Base-by-base conservation (phyloP, 352 stramenopile species). In the Phytophthora crassamura region DNA sequence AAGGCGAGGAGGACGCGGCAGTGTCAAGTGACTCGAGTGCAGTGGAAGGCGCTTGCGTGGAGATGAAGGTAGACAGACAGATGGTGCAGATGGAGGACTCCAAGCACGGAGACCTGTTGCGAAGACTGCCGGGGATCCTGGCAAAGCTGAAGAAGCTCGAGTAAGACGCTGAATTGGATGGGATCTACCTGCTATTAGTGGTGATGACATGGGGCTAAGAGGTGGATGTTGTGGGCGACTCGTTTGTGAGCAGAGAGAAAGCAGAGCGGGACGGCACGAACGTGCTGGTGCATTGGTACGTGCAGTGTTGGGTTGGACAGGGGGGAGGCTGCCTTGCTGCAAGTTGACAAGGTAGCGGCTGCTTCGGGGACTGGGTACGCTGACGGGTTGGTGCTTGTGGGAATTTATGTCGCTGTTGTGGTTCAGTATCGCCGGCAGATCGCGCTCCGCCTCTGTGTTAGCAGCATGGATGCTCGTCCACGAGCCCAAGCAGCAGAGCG, bases 241-340 rank as follows among this genome's bases (percentile, higher is more conserved):
- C 28, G 1, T 10, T 51, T 39, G 41, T 6, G 30, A 32, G 6
- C 36, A 90, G 81, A 15, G 22, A 69, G 11, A 58, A 74, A n/a
- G 78, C 75, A 1, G 50, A 78, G 11, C 30, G 28, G 3, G 38
- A 55, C 1, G 72, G 75, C 41, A 75, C 65, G 72, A 91, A 82
- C 47, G 71, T 91, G 15, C 64, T 93, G 33, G 79, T 93, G 47
- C 85, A 93, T 69, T 93, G 85, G 85, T 93, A 54, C 12, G 46
- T 42, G 18, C 14, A 11, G 15, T 6, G 2, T 42, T 33, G 10
- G 40, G 8, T 10, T 30, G 10, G 42, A 10, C 22, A 7, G 25
- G 28, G 5, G 20, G 7, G 38, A 4, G 4, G 20, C 20, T 46
- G 12, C 20, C 43, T 18, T n/a, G n/a, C 28, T 32, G 28, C 28